Evolutionary conservation across 345 rosid genomes (phyloP).

Genomic region (Hibiscus mutabilis): DNA sequence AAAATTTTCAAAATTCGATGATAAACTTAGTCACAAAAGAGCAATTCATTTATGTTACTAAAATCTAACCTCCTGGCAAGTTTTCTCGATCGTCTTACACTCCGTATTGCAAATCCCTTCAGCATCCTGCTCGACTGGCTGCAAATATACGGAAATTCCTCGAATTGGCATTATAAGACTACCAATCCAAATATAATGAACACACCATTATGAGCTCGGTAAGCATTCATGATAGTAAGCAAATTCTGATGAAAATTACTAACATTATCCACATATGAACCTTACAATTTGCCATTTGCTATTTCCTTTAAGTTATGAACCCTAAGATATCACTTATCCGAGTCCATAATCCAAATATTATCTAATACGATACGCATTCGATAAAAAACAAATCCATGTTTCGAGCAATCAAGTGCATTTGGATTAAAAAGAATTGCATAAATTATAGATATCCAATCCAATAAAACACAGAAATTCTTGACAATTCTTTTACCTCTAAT

Average conservation of each 20-base stretch:
- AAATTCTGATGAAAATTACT: too few species aligned
- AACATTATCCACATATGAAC: too few species aligned
- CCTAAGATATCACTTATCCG: too few species aligned
- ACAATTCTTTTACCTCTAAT: conserved; percentile 46
- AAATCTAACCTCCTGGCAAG: conserved; percentile 48
- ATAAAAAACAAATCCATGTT: too few species aligned
- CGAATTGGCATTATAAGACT: conserved; percentile 2
- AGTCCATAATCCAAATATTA: too few species aligned
- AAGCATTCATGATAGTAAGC: too few species aligned
- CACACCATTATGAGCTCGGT: too few species aligned
- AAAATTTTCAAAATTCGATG: too few species aligned
- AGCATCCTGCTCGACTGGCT: conserved; percentile 75
- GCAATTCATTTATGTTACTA: background rate
- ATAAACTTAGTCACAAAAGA: background rate
- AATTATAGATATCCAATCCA: background rate
- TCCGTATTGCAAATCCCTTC: conserved; percentile 91
- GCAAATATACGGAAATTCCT: conserved; percentile 8
- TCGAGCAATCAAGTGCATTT: background rate
- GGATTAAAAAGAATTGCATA: background rate
- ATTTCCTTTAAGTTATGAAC: too few species aligned
- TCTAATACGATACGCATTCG: background rate
- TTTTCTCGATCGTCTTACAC: conserved; percentile 84
- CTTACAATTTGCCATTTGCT: too few species aligned
- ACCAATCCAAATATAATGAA: too few species aligned
- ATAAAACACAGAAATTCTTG: background rate